Base-by-base conservation (phyloP, 495 filamentous ascomycete genomes). In the Aspergillus homomorphus region DNA sequence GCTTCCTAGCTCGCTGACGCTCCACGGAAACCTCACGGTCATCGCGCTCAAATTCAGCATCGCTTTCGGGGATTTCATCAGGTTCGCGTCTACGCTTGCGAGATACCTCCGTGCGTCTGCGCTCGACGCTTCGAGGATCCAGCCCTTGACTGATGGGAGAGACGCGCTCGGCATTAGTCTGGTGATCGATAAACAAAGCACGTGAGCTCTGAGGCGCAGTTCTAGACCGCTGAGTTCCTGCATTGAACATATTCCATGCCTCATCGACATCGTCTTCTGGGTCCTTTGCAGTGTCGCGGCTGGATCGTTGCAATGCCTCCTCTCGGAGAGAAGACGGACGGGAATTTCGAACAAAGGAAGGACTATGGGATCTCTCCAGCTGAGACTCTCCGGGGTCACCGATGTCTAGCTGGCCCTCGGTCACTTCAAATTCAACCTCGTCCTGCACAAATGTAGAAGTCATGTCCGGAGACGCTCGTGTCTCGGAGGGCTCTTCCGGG, bases 151-250 rank as follows among this genome's bases (percentile, higher is more conserved):
- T 61, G 41, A 73, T 68, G n/a, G 69, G 70, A 1, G 68, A 73
- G 2, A 77, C 62, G 10, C 69, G 63, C 6, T 53, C 53, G 9
- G 74, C 74, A 44, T 62, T 63, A 3, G 52, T 41, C 43, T 77
- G 74, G 9, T 66, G 71, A 58, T 77, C 74, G 23, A 77, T 71
- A 33, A 74, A 70, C 5, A 64, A 55, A n/a, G 58, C 60, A 26
- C 51, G 62, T 8, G 59, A n/a, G 21, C 33, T 53, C 30, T 54
- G 49, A 19, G n/a, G 30, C n/a, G 59, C 38, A 44, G 22, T 55
- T 30, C 5, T 56, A 45, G 53, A 62, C 8, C 45, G 43, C 19
- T 28, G 54, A 3, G 28, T 19, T 5, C 21, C 44, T 15, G 24
- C 21, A 41, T 60, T 45, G 45, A 19, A 26, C 26, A 55, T 45